Evolutionary conservation across 441 rosid genomes (phyloP).

Genomic region (Biscutella laevigata): DNA sequence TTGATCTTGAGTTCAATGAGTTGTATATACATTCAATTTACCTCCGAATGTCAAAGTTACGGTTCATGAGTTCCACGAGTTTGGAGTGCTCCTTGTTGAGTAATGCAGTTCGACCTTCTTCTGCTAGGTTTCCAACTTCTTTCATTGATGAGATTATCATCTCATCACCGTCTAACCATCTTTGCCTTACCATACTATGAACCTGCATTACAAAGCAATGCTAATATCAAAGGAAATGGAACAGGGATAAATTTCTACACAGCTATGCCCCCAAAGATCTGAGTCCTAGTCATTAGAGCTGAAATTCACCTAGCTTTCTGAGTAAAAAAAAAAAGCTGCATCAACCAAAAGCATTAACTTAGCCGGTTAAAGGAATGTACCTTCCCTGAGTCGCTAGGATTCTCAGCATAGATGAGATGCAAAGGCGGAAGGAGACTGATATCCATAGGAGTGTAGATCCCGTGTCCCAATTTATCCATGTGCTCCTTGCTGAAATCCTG

Average conservation of each 20-base stretch:
- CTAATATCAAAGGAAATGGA: neutral
- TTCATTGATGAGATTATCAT: conserved; percentile 61
- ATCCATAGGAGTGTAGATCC: conserved; percentile 73
- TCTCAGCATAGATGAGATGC: conserved; percentile 76
- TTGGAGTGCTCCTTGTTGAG: conserved; percentile 54
- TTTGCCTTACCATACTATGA: conserved; percentile 65
- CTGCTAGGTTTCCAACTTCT: conserved; percentile 59
- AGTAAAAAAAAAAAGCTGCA: neutral
- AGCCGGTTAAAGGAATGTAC: conserved; percentile 26
- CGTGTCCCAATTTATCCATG: conserved; percentile 78
- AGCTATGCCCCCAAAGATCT: neutral
- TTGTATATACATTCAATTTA: conserved; percentile 6
- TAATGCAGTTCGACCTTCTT: conserved; percentile 53
- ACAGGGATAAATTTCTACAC: neutral
- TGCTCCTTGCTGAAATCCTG: conserved; percentile 76
- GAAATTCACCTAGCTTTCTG: neutral
- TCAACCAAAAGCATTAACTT: neutral
- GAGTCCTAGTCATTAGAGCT: neutral
- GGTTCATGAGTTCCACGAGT: conserved; percentile 68
- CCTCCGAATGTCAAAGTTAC: conserved; percentile 79
- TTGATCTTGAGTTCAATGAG: neutral
- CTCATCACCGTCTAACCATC: conserved; percentile 86
- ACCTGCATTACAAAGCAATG: conserved; percentile 39
- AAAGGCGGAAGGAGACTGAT: conserved; percentile 70
- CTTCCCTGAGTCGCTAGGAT: conserved; percentile 97